These are phyloP conservation scores for Xanthoconium separans DNA, from an alignment of 1,284 basidiomycete genomes.

Conservation along the genomic window DNA sequence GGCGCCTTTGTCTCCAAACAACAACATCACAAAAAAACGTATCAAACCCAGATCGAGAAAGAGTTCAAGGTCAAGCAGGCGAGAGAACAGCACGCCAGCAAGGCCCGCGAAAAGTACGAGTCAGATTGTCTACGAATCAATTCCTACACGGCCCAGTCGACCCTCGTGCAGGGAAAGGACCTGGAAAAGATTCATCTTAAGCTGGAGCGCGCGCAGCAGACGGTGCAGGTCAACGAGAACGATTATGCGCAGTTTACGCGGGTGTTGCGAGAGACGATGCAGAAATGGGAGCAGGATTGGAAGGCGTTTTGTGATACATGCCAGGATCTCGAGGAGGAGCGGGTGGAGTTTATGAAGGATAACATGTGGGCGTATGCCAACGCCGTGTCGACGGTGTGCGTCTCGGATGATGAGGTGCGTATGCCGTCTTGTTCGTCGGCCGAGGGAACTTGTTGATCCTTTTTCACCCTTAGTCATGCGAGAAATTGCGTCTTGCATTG, in stretches of 20 bases:
- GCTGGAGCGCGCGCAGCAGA: constrained; percentile 87
- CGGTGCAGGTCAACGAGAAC: constrained; percentile 85
- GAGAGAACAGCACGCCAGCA: constrained; percentile 81
- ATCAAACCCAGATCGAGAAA: constrained; percentile 81
- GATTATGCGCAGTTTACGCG: constrained; percentile 90
- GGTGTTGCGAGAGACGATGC: constrained; percentile 77
- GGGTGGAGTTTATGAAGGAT: constrained; percentile 92
- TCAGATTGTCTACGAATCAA: constrained; percentile 94
- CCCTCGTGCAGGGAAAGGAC: constrained; percentile 91
- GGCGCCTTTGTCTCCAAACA: constrained; percentile 66
- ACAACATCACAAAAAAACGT: constrained; percentile 71
- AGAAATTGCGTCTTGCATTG: constrained; percentile 77
- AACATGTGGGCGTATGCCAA: constrained; percentile 97
- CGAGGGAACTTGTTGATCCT: not conserved
- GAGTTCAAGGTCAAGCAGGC: constrained; percentile 84
- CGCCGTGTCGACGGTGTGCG: constrained; percentile 92
- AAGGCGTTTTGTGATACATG: constrained; percentile 90
- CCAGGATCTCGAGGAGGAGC: constrained; percentile 95
- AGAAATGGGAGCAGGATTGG: constrained; percentile 94
- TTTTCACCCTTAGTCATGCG: constrained; percentile 68
- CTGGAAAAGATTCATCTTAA: constrained; percentile 89
- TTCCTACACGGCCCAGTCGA: constrained; percentile 91
- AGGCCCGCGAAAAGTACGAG: constrained; percentile 94
- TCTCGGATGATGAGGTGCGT: constrained; percentile 92
- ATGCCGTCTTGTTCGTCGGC: not conserved